phyloP scores from a whole-genome alignment of 257 asterid genomes.

The Penstemon barbatus region DNA sequence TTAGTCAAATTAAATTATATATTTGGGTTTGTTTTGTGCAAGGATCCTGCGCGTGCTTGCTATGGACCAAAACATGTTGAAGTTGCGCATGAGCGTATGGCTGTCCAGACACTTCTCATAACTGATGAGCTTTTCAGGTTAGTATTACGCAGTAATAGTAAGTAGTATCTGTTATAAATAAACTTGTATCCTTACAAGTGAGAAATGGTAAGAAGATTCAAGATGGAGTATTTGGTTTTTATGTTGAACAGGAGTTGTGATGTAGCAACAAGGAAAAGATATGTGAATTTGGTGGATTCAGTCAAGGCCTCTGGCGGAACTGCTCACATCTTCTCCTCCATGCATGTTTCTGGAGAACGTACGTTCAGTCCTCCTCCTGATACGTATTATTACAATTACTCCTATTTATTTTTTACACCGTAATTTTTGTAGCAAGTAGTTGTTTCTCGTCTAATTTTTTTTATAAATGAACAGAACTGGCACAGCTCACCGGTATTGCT shows the following conservation, averaged over 20 bases:
- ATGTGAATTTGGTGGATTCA: constrained; percentile 72
- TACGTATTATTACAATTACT: too few species aligned
- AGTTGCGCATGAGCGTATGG: constrained; percentile 96
- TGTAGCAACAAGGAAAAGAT: constrained; percentile 63
- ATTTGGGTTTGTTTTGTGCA: constrained; percentile 20
- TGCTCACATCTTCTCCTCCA: constrained; percentile 81
- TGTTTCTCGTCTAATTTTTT: background rate
- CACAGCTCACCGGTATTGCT: constrained; percentile 85
- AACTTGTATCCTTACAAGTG: background rate
- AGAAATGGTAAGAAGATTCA: too few species aligned
- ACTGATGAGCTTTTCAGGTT: constrained; percentile 96
- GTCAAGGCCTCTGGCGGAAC: constrained; percentile 84
- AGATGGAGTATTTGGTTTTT: too few species aligned
- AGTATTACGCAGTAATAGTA: background rate
- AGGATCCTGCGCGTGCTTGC: constrained; percentile 95
- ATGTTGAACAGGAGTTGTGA: constrained; percentile 64
- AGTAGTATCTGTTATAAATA: too few species aligned
- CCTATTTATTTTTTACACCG: too few species aligned
- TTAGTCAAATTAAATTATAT: background rate
- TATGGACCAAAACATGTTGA: constrained; percentile 98
- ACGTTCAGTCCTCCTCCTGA: constrained; percentile 33
- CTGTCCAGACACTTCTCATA: constrained; percentile 89
- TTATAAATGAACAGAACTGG: constrained; percentile 54
- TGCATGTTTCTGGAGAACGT: constrained; percentile 99
- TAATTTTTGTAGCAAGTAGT: too few species aligned